Percentiles rank a stretch among this genome's conserved stretches.
phyloP scores from a whole-genome alignment of 169 alveolate species.

The Plasmodium relictum region DNA sequence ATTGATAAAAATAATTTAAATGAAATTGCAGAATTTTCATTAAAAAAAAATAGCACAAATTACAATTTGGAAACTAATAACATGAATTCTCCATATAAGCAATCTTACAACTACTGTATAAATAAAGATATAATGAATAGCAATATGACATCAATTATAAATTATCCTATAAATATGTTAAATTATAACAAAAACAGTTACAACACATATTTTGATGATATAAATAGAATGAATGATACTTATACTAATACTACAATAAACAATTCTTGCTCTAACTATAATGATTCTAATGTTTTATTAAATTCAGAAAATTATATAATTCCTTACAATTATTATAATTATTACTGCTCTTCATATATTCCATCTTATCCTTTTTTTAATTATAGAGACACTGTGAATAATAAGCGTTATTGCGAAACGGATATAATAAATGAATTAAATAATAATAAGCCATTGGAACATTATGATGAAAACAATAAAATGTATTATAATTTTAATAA shows the following conservation, averaged over 20 bases:
- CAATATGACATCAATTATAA: neutral
- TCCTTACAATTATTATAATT: constrained; percentile 27
- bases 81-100: neutral
- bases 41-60: constrained; percentile 13
- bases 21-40: neutral
- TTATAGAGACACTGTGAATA: constrained; percentile 5
- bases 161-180: constrained; percentile 19
- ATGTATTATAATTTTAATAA: constrained; percentile 10
- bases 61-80: constrained; percentile 9
- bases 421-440: neutral
- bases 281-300: constrained; percentile 14
- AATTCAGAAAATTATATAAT: constrained; percentile 10
- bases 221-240: constrained; percentile 22
- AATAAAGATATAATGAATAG: constrained; percentile 31
- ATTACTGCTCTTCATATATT: constrained; percentile 21
- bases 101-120: neutral
- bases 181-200: constrained; percentile 32
- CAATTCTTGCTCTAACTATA: constrained; percentile 16
- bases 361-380: constrained; percentile 32
- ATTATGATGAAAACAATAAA: constrained; percentile 16
- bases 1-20: neutral
- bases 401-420: neutral
- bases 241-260: neutral
- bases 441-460: neutral
- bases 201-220: constrained; percentile 9